Evolutionary conservation across 805 yeast genomes (phyloP), one percentile per base, ranked within the genome.

Genomic region (Wickerhamiella dianesei): DNA sequence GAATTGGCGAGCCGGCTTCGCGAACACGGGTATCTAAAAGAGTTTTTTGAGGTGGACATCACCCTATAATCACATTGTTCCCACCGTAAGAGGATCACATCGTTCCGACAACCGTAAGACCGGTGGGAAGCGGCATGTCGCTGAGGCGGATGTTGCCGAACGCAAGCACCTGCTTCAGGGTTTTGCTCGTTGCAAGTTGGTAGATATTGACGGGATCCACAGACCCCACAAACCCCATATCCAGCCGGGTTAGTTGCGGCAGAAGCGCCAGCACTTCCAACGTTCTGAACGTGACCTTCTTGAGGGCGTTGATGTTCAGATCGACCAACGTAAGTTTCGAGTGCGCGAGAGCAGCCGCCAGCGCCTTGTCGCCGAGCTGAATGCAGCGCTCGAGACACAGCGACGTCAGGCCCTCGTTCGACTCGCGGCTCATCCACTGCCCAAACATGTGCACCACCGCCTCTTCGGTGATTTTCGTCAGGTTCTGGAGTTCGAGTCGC

Each of bases 161-260:
- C 14, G 85, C 88, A 56, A 85, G 94, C 47, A 89, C 59, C 14
- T 82, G 69, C 41, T 72, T 70, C 48, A 89, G 63, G 42, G 74
- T 74, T 0, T 78, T 73, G 51, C 92, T 83, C 9, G 73, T 70
- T 2, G 82, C 72, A 18, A 86, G 54, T 22, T 72, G 57, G 21
- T 73, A 74, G n/a, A 88, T 60, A 0, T 77, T 72, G 17, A 70
- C 72, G 61, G 89, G 85, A 58, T 86, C 86, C 12, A 85, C 73
- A 18, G 77, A 68, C 37, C 94, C 68, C 2, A 86, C 83, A 63
- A 89, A 89, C 0, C 96, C 94, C 13, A 79, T 59, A 60, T 89
- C 92, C 16, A 84, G 55, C 32, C 76, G 72, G 0, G 85, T 76
- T 40, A 89, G 64, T 22, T 79, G 71, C 1, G 87, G 83, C 40